phyloP scores from a whole-genome alignment of 1,284 basidiomycete species.

The Apiotrichum domesticum region DNA sequence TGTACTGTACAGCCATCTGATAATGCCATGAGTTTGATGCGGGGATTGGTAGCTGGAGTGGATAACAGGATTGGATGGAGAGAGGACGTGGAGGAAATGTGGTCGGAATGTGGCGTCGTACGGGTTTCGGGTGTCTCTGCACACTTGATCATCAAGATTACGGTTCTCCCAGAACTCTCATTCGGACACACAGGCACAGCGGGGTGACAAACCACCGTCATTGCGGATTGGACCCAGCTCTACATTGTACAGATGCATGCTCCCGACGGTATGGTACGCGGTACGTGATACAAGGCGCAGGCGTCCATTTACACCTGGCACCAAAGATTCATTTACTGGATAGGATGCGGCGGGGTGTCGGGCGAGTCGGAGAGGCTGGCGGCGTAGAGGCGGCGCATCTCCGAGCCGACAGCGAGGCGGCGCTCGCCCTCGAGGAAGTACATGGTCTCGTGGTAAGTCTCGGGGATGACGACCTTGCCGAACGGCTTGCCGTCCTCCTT shows the following conservation, averaged over 20 bases:
- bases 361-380: not conserved
- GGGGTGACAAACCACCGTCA: too few species aligned
- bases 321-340: not conserved
- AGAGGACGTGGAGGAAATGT: too few species aligned
- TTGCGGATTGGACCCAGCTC: too few species aligned
- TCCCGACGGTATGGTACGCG: not conserved
- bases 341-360: not conserved
- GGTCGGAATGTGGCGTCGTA: too few species aligned
- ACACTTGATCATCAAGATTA: too few species aligned
- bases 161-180: too few species aligned
- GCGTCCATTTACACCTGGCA: not conserved
- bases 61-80: too few species aligned
- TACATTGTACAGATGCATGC: too few species aligned
- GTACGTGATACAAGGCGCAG: conserved; percentile 1
- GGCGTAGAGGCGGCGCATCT: conserved; percentile 44
- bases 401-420: conserved; percentile 45
- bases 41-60: too few species aligned
- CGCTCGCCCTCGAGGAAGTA: conserved; percentile 70
- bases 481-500: conserved; percentile 45
- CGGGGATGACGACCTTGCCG: conserved; percentile 58
- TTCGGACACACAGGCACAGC: too few species aligned
- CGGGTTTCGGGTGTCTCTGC: too few species aligned
- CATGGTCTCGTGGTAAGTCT: conserved; percentile 62
- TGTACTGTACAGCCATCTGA: not conserved
- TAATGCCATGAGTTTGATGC: not conserved